Conservation (phyloP, 139 green algal species). For the Edaphochlamys debaryana region DNA sequence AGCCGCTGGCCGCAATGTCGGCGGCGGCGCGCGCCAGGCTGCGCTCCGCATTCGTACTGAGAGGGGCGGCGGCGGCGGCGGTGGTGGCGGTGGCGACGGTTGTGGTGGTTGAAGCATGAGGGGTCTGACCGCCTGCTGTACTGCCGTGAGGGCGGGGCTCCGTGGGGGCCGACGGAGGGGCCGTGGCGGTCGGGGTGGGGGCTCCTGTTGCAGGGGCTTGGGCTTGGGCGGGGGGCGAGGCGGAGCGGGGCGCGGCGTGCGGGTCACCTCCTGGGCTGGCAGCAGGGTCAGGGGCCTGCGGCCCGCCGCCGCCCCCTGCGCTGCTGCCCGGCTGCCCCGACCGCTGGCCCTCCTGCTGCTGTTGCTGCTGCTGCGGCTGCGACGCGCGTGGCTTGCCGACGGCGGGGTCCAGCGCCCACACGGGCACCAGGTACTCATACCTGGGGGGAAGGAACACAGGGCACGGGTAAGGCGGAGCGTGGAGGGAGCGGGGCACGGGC, state of each 20-base stretch:
- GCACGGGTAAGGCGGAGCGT: no score
- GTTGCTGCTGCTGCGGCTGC: slow-evolving; percentile 1
- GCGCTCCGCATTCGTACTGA: slow-evolving; percentile 7
- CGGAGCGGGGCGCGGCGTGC: not conserved
- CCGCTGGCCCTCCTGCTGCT: not conserved
- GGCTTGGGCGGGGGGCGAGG: not conserved
- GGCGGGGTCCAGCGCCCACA: slow-evolving; percentile 59
- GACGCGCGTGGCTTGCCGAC: not conserved
- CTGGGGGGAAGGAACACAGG: not conserved
- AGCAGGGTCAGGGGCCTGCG: not conserved
- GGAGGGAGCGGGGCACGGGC: no score
- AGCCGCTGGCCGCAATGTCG: not conserved
- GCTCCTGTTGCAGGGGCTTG: not conserved
- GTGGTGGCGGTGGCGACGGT: not conserved
- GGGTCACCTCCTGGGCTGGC: not conserved
- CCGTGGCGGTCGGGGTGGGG: not conserved
- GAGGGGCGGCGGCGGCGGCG: not conserved
- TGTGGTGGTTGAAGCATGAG: no score
- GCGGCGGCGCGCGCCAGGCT: not conserved
- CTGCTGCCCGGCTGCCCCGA: not conserved
- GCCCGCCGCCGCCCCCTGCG: no score
- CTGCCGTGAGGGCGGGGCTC: no score
- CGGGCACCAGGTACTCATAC: slow-evolving; percentile 96
- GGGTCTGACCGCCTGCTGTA: no score
- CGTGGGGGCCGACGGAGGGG: not conserved